Base-by-base conservation (phyloP, 2,329 filamentous ascomycete genomes). In the Didymella segeticola region DNA sequence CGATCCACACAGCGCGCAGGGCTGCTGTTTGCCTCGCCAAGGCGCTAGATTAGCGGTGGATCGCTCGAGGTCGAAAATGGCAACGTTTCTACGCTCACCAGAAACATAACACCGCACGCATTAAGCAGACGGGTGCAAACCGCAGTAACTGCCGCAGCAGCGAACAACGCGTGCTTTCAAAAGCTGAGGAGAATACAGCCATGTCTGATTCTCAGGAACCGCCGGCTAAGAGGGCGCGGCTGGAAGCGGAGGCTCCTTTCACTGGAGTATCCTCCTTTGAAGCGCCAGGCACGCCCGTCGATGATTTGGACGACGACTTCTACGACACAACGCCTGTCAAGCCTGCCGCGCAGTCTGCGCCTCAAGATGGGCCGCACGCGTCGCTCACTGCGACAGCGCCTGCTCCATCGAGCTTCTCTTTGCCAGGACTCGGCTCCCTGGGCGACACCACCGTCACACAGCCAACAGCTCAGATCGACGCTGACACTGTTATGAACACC, bases 151-250 rank as follows among this genome's bases (percentile, higher is more conserved):
- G 51, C 58, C 58, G 48, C 62, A 64, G 62, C 62, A 50, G 51
- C 57, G 37, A 50, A 62, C 45, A 54, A 61, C 64, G 60, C 64
- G 63, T 63, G 63, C 60, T 62, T 54, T 64, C 60, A 49, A 53
- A 63, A 47, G 57, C 59, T 64, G 62, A 53, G 61, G 62, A 68
- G 64, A 53, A 54, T 52, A 64, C 60, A 56, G 56, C 53, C 55
- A 72, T 73, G 68, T 66, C 70, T 61, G 69, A 74, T 66, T 65
- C 66, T 60, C 57, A 64, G 59, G 70, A 70, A 67, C 71, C 70
- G 60, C 76, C 77, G 34, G 70, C 73, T 51, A 78, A 79, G 70
- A 72, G 73, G 65, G 71, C 71, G 56, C 68, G 73, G 61, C 66
- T 77, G 48, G 65, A 71, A 50, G 59, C 64, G 58, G 76, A 78